phyloP scores from a whole-genome alignment of 2,329 filamentous ascomycete genomes.

The Fusarium graminum region DNA sequence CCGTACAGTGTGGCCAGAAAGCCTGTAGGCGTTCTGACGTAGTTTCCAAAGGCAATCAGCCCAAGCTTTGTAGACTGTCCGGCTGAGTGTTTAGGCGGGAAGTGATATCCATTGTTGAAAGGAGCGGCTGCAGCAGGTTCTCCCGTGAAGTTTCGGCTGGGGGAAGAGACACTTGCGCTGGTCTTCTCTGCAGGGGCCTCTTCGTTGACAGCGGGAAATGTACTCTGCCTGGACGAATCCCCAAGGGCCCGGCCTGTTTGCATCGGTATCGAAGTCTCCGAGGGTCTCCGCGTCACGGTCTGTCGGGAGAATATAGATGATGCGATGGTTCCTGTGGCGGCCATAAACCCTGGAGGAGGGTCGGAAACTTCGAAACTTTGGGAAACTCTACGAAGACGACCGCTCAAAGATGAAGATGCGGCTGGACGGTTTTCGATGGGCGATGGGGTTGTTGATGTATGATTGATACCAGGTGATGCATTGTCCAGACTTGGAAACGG shows the following conservation, averaged over 20 bases:
- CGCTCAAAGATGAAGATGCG: conserved; percentile 52
- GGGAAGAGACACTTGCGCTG: conserved; percentile 10
- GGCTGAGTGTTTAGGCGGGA: conserved; percentile 72
- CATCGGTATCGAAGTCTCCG: conserved; percentile 37
- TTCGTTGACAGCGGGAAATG: conserved; percentile 38
- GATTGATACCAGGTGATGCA: conserved; percentile 9
- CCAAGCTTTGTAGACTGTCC: conserved; percentile 70
- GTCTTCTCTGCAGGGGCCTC: conserved; percentile 35
- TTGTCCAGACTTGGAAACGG: conserved; percentile 48
- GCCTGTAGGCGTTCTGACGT: conserved; percentile 79
- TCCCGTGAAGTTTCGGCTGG: conserved; percentile 22
- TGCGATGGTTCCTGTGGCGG: conserved; percentile 61
- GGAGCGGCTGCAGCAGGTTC: conserved; percentile 54
- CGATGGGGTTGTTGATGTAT: conserved; percentile 6
- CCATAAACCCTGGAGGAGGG: conserved; percentile 62
- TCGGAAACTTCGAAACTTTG: conserved; percentile 61
- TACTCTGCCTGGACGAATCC: conserved; percentile 43
- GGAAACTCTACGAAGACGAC: conserved; percentile 52
- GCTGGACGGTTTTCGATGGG: conserved; percentile 44
- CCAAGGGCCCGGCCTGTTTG: conserved; percentile 39
- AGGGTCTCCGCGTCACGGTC: conserved; percentile 34
- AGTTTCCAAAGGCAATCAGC: conserved; percentile 75
- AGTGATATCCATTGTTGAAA: conserved; percentile 75
- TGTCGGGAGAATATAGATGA: conserved; percentile 55
- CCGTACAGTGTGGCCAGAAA: conserved; percentile 84